These are phyloP conservation scores for Marasmius tenuissimus DNA, from an alignment of 1,284 basidiomycete species.

Conservation along the genomic window DNA sequence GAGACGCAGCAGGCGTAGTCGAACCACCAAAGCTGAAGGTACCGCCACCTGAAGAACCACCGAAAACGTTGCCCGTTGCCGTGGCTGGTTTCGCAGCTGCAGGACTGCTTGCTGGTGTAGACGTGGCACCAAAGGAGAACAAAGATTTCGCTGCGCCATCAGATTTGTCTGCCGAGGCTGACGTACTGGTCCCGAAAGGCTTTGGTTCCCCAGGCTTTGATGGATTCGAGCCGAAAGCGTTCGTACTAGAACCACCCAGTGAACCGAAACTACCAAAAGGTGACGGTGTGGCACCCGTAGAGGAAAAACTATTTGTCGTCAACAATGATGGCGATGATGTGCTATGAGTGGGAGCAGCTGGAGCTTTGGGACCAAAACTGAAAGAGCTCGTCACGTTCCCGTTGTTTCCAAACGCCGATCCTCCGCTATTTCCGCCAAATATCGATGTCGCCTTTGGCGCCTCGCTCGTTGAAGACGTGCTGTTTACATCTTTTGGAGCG, in stretches of 20 bases:
- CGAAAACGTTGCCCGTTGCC: neutral
- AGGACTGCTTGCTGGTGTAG: neutral
- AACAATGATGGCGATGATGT: neutral
- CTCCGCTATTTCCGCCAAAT: neutral
- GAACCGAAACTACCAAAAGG: neutral
- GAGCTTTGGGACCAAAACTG: slow-evolving; percentile 2
- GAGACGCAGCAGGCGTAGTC: neutral
- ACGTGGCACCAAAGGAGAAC: slow-evolving; percentile 21
- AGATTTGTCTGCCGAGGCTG: neutral
- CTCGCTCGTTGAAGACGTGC: neutral
- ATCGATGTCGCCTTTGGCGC: neutral
- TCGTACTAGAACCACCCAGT: neutral
- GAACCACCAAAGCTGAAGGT: neutral
- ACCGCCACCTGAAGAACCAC: neutral
- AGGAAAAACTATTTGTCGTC: neutral
- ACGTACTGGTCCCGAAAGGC: too few relatives aligned
- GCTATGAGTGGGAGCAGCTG: slow-evolving; percentile 3
- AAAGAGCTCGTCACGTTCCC: neutral
- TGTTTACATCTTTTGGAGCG: neutral
- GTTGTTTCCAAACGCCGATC: neutral
- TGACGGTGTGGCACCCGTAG: neutral
- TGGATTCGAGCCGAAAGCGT: too few relatives aligned
- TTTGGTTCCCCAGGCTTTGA: too few relatives aligned
- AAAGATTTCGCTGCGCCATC: slow-evolving; percentile 14
- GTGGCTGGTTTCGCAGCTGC: slow-evolving; percentile 8